Evolutionary conservation across 257 asterid genomes (phyloP), one percentile per base, ranked within the genome.

Genomic region (Echium plantagineum): DNA sequence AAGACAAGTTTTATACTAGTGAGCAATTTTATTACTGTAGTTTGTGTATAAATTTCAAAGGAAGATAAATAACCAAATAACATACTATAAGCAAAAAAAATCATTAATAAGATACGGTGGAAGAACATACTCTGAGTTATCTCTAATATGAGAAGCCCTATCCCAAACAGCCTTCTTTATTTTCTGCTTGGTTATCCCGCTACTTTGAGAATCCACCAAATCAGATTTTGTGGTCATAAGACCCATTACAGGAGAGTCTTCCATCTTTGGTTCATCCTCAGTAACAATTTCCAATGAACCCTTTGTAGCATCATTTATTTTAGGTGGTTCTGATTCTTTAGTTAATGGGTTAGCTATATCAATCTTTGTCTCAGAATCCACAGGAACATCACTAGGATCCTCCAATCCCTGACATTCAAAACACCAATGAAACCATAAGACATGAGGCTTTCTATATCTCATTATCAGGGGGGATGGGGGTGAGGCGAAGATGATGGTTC

Each of bases 171-270:
- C 95, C 75, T 80, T 82, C 80, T 77, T 73, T 69, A 93, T 73
- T 63, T 58, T 71, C 77, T 78, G 74, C 67, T 93, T 85, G 35
- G 75, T 84, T 67, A 72, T 66, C 62, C 74, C 67, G 55, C 72
- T 69, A 63, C 52, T 77, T 72, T 71, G 78, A 68, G 74, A 57
- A 48, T 69, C 77, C 74, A 42, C 79, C n/a, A 24, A 28, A 60
- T 71, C 94, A 61, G 83, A 63, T 65, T 78, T 83, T 28, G 80
- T 66, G 60, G 78, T 69, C 64, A 86, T 66, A 63, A 89, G 83
- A 30, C 95, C 97, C 94, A 84, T 81, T 69, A 89, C 81, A 66
- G 99, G 99, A 59, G 96, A 93, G 73, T 84, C 97, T 61, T 89
- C 96, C 76, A 69, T 66, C 61, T 71, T 67, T 49, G 78, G 75